Evolutionary conservation across 805 yeast species (phyloP), one percentile per base, ranked within the genome.

Genomic region (Candida berthetii): DNA sequence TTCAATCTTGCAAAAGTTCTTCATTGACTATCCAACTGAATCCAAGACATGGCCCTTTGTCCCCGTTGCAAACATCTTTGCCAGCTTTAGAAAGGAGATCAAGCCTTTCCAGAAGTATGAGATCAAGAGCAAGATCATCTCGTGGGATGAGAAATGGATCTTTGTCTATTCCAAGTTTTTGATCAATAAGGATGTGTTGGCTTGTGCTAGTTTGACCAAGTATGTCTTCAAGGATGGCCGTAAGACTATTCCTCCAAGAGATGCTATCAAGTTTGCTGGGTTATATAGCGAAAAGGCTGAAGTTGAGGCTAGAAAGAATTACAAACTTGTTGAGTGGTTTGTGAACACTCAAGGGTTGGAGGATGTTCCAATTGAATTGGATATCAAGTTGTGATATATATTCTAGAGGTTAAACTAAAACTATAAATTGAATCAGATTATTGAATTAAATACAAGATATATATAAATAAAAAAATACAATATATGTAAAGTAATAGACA

Each of bases 91-190:
- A 46, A 76, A 72, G 47, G 96, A 90, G 54, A 78, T 91, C 56
- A 73, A 65, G 51, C 82, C 91, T 1, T 85, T 80, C 54, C 75
- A 73, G 42, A 50, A 52, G 20, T 90, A 80, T 57, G 48, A 63
- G 3, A 68, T 90, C 18, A 65, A 67, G 29, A 72, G 84, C 3
- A 66, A 77, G 31, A 71, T 90, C 16, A 57, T 85, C 6, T 82
- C 91, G 7, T 89, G 96, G 96, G 93, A 86, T 62, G 69, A 75
- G 28, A 90, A 89, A 60, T 88, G 96, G 96, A 52, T 90, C 13
- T 89, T 79, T 55, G 73, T 86, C 11, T 48, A 84, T 19, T 76
- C 84, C 34, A 72, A 76, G 52, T 87, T 88, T 54, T 73, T 71
- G 11, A 65, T 70, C 34, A 63, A 60, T 11, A 55, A 49, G 6